Conservation (phyloP, 441 rosid species). For the Rhodomyrtus psidioides region DNA sequence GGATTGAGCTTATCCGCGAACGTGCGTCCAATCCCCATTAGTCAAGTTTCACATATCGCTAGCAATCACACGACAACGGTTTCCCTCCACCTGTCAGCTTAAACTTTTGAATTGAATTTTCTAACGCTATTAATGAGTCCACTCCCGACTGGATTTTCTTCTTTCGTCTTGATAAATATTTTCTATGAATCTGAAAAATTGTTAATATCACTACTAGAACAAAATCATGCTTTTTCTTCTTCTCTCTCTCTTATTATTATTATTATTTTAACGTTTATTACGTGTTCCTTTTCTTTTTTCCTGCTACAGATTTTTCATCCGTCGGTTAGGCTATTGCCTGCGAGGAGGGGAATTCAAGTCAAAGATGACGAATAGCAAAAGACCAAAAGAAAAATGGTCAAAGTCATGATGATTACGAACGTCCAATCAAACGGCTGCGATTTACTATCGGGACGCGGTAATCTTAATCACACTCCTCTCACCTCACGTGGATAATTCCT, state of each 20-base stretch:
- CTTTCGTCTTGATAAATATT: neutral
- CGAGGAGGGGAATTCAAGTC: neutral
- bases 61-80: too few species aligned
- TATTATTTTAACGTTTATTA: too few species aligned
- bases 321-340: neutral
- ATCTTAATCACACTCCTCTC: neutral
- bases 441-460: neutral
- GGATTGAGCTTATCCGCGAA: too few species aligned
- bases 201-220: neutral
- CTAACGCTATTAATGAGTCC: too few species aligned
- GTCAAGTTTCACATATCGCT: too few species aligned
- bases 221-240: neutral
- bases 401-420: neutral
- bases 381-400: neutral
- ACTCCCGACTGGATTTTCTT: neutral
- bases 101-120: too few species aligned
- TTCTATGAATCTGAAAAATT: neutral
- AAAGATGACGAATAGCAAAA: neutral
- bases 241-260: accelerated
- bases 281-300: neutral
- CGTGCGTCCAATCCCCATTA: too few species aligned
- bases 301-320: neutral
- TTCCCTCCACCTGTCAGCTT: too few species aligned
- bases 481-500: neutral
- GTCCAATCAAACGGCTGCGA: neutral